Evolutionary conservation across 805 yeast species (phyloP), one percentile per base, ranked within the genome.

Genomic region (Myxozyma sirexii): DNA sequence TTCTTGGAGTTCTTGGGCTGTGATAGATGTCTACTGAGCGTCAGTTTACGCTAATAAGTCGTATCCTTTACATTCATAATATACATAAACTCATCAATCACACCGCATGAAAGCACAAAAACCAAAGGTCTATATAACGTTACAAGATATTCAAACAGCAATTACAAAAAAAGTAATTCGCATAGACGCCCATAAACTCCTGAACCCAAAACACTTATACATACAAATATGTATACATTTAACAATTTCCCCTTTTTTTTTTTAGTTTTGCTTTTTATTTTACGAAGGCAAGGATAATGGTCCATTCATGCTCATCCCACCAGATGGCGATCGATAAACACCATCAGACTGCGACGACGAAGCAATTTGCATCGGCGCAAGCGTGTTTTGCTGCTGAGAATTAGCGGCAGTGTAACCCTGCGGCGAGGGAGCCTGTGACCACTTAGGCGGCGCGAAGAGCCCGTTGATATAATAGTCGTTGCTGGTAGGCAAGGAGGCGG

Each of bases 311-410:
- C 27, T 35, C 8, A 46, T 29, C 17, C 50, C 50, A n/a, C 27
- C n/a, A 1, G 33, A 29, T 10, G 50, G 21, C n/a, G 41, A 17
- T 19, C 50, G 50, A 15, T 46, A 46, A 6, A 46, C 17, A n/a
- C 31, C 39, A 29, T 31, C 38, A 6, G 38, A 31, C 27, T 46
- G 50, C 24, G n/a, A 31, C 10, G 50, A 29, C 10, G 17, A n/a
- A 12, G 19, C 33, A 38, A 13, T 37, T 37, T 37, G 43, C 54
- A 39, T 49, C 23, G 54, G 54, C 33, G 54, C 33, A 23, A 39
- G 44, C 15, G 44, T 49, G 5, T 49, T 37, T 2, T 33, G 41
- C 51, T n/a, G 51, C 10, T 29, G 33, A 29, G 33, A 29, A 29
- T 3, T n/a, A 23, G 21, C 23, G 26, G 4, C 15, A 19, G 3